Evolutionary conservation across 176 grass and related monocot genomes (phyloP), one percentile per base, ranked within the genome.

Genomic region (Calamus simplicifolius): DNA sequence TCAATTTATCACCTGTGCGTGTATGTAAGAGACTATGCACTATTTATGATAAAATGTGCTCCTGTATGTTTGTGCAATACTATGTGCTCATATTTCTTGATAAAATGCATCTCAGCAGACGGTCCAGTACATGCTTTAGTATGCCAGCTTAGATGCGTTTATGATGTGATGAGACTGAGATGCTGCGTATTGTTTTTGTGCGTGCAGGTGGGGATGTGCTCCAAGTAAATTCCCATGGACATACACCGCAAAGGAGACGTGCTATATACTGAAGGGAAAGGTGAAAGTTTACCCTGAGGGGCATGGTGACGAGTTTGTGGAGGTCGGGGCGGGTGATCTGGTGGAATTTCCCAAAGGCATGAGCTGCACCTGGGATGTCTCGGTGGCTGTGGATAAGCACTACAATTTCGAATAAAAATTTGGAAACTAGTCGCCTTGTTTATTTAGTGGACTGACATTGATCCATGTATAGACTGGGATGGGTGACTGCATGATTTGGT

Each of bases 231-330:
- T 97, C 68, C 87, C 87, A 7, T 91, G 84, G 87, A 91, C 84
- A 4, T 97, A 88, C 78, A 80, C 78, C 3, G 80, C 87, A 59
- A 97, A 97, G 79, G 93, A 97, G 73, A 97, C 84, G 18, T 97
- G 87, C 81, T 97, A 82, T 76, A 79, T 97, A 53, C 81, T 97
- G 51, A 69, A 97, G 76, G 92, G 92, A 56, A 97, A 97, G 79
- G 92, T 91, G 65, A 97, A 91, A 73, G 92, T 97, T 21, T 97
- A 84, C 79, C 92, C 92, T 1, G 87, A 97, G 0, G 92, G 86
- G 5, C 77, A 89, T 52, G 81, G 82, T 27, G 76, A 85, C 16
- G 87, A 82, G 14, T 97, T 72, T 77, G 87, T 97, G n/a, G 92
- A 97, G 75, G 88, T 91, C 29, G 72, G 71, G 12, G 84, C 92